Evolutionary conservation across 1,284 basidiomycete genomes (phyloP), one percentile per base, ranked within the genome.

Genomic region (Cutaneotrichosporon sp.): DNA sequence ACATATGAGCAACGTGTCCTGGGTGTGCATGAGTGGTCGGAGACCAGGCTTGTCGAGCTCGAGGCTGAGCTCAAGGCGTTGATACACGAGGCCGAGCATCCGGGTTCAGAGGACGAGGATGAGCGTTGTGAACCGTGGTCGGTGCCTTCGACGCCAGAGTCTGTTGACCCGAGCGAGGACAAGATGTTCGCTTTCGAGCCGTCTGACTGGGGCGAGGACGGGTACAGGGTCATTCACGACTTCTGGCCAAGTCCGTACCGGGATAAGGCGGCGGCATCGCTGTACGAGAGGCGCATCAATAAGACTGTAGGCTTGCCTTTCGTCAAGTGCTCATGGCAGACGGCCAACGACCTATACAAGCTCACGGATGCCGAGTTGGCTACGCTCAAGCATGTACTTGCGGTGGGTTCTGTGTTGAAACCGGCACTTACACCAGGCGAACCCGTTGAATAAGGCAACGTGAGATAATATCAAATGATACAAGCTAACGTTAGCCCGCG

Each of bases 281-380:
- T 71, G 26, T 58, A 62, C 11, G 40, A 56, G 1, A 34, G 46
- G n/a, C 56, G 61, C 32, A 68, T 72, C 38, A 70, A 65, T 50
- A 70, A 71, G 42, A 64, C 60, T 2, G 73, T 74, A 16, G 64
- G 69, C 62, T 6, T 18, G 8, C 5, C 42, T 26, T 6, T 38
- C 5, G 26, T 10, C 42, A 46, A n/a, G 58, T 53, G 50, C 58
- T 47, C 31, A 13, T 46, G 18, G 2, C 51, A 75, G 73, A 64
- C 66, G 8, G 73, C 73, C 2, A 66, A 68, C 30, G 57, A 58
- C 21, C 22, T 40, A 5, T 75, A 53, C 63, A 71, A 70, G 47
- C 65, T 75, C 26, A 64, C 65, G 1, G 71, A 71, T 31, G 67
- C 68, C 3, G 67, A 73, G 51, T 30, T 73, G n/a, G 52, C 72